phyloP scores from a whole-genome alignment of 106 monocot genomes.

The Ottelia alismoides region DNA sequence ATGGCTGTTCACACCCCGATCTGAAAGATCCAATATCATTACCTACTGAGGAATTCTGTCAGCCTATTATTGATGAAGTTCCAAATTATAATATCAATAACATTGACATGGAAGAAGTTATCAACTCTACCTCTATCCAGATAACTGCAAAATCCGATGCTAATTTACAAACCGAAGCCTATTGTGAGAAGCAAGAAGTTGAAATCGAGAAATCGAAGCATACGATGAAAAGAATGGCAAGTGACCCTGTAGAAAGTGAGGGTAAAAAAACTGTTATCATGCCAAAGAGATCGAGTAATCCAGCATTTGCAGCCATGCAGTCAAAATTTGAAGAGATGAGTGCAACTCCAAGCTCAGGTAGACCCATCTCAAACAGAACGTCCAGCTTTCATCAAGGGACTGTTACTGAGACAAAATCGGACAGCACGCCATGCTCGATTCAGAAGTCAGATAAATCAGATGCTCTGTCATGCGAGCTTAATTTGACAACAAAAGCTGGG shows the following conservation, averaged over 20 bases:
- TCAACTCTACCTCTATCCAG: conserved; percentile 3
- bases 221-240: conserved; percentile 5
- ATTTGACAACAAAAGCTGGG: no score
- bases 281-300: conserved; percentile 41
- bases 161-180: neutral
- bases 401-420: neutral
- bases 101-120: neutral
- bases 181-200: conserved; percentile 17
- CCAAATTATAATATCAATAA: neutral
- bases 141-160: conserved; percentile 18
- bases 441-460: neutral
- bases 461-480: conserved; percentile 1
- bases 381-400: no score
- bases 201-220: conserved; percentile 6
- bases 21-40: neutral
- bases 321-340: conserved; percentile 91
- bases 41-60: neutral
- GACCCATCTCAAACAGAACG: no score
- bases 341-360: no score
- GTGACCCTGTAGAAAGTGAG: conserved; percentile 37
- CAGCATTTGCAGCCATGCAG: conserved; percentile 79
- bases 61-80: neutral
- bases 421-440: neutral
- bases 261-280: conserved; percentile 23
- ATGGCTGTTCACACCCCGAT: neutral